These are phyloP conservation scores for Sclerotinia spermophila DNA, from an alignment of 2,329 filamentous ascomycete genomes.

Conservation along the genomic window DNA sequence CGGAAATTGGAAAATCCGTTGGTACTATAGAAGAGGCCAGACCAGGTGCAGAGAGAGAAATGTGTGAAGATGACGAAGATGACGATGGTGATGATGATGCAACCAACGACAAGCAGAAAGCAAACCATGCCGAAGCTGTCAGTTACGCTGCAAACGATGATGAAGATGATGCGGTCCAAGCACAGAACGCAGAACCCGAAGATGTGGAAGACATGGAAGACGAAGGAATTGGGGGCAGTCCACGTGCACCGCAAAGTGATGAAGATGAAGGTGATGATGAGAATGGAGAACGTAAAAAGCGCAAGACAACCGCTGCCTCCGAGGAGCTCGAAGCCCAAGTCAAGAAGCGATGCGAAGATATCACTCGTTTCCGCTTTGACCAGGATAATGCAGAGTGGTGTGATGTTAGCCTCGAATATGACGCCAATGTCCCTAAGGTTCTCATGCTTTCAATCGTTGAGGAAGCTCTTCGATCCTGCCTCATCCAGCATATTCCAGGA, in stretches of 20 bases:
- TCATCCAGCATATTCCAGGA: conserved; percentile 82
- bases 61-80: conserved; percentile 52
- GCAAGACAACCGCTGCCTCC: conserved; percentile 27
- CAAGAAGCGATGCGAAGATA: conserved; percentile 58
- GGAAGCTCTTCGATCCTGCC: conserved; percentile 68
- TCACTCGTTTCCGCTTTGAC: conserved; percentile 78
- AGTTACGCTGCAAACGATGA: conserved; percentile 93
- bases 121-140: conserved; percentile 75
- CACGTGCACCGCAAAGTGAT: conserved; percentile 38
- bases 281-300: conserved; percentile 23
- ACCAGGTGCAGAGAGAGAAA: conserved; percentile 40
- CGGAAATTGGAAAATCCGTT: conserved; percentile 66
- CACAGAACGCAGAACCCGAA: conserved; percentile 53
- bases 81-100: conserved; percentile 67
- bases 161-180: conserved; percentile 74
- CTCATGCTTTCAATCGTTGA: conserved; percentile 91
- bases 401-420: conserved; percentile 79
- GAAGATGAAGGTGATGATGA: conserved; percentile 40
- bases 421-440: conserved; percentile 77
- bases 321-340: conserved; percentile 58
- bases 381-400: conserved; percentile 70
- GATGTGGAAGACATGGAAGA: conserved; percentile 50
- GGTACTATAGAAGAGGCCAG: conserved; percentile 52
- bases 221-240: conserved; percentile 51
- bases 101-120: conserved; percentile 67